A percentile compares a stretch with the other conserved stretches of the same genome.
These are phyloP conservation scores for Colletotrichum costaricense DNA, from an alignment of 2,329 filamentous ascomycete species.

Conservation along the genomic window DNA sequence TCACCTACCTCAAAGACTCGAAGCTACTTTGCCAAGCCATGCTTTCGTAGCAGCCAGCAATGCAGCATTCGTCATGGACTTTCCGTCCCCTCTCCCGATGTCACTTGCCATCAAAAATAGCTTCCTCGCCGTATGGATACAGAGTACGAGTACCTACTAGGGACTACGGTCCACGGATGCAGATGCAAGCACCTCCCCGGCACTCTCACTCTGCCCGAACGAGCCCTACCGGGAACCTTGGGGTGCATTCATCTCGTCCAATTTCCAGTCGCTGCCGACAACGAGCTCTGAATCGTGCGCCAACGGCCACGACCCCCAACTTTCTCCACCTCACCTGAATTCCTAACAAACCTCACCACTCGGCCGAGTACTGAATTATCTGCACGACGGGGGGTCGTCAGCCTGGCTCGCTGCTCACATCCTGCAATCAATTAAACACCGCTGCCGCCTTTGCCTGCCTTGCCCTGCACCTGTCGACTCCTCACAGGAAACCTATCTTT, in stretches of 20 bases:
- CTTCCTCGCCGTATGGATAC: background rate
- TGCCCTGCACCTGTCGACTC: background rate
- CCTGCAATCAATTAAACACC: conserved; percentile 30
- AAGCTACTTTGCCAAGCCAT: background rate
- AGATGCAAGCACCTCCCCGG: conserved; percentile 12
- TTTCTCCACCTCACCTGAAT: conserved; percentile 36
- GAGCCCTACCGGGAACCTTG: background rate
- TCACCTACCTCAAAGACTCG: background rate
- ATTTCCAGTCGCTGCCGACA: conserved; percentile 14
- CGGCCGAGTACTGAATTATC: conserved; percentile 36
- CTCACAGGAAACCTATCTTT: background rate
- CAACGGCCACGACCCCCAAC: conserved; percentile 24
- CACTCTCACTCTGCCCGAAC: background rate
- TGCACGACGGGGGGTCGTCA: conserved; percentile 16
- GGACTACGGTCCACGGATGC: background rate
- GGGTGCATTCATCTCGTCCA: conserved; percentile 9
- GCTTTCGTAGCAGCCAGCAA: background rate
- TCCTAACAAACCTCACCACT: conserved; percentile 35
- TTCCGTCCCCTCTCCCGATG: conserved; percentile 5
- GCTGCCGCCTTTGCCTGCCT: background rate
- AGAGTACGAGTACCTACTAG: background rate
- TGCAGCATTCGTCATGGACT: conserved; percentile 10
- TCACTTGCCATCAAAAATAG: conserved; percentile 10
- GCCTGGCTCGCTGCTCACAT: conserved; percentile 23
- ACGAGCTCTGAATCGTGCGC: conserved; percentile 26